These are phyloP conservation scores for Rhizopus sp. DNA, from an alignment of 371 early-diverging fungal species.

Conservation along the genomic window DNA sequence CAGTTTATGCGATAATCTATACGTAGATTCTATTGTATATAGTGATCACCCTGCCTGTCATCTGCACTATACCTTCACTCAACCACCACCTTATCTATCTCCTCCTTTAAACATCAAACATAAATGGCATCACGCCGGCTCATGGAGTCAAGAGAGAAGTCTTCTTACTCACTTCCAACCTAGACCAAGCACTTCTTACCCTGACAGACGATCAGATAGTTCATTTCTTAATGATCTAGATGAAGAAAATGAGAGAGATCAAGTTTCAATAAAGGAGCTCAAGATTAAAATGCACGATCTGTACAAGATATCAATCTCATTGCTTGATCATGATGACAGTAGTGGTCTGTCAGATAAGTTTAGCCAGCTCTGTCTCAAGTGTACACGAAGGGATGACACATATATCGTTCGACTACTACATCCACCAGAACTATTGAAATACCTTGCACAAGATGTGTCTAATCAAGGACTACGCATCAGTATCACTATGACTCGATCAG, in stretches of 20 bases:
- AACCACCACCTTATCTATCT: background rate
- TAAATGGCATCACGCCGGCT: constrained; percentile 23
- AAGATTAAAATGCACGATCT: constrained; percentile 8
- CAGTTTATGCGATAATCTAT: constrained; percentile 6
- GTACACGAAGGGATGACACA: constrained; percentile 13
- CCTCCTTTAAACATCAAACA: constrained; percentile 14
- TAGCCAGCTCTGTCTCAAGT: constrained; percentile 38
- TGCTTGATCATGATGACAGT: constrained; percentile 12
- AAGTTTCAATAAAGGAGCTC: constrained; percentile 2
- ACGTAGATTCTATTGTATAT: background rate
- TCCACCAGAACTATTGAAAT: constrained; percentile 25
- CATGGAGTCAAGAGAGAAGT: constrained; percentile 30
- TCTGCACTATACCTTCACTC: constrained; percentile 14
- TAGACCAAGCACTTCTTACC: constrained; percentile 14
- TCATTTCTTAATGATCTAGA: background rate
- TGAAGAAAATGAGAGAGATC: background rate
- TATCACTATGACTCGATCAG: constrained; percentile 1
- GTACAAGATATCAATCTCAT: constrained; percentile 2
- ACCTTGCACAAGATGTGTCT: constrained; percentile 16
- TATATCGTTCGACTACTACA: constrained; percentile 30
- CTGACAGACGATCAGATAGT: constrained; percentile 7
- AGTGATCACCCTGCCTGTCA: background rate
- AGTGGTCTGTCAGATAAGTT: constrained; percentile 24
- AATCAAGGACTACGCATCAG: constrained; percentile 1
- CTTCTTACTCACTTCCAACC: constrained; percentile 11